Evolutionary conservation across 2,329 filamentous ascomycete species (phyloP), one percentile per base, ranked within the genome.

Genomic region (Apiospora arundinis): DNA sequence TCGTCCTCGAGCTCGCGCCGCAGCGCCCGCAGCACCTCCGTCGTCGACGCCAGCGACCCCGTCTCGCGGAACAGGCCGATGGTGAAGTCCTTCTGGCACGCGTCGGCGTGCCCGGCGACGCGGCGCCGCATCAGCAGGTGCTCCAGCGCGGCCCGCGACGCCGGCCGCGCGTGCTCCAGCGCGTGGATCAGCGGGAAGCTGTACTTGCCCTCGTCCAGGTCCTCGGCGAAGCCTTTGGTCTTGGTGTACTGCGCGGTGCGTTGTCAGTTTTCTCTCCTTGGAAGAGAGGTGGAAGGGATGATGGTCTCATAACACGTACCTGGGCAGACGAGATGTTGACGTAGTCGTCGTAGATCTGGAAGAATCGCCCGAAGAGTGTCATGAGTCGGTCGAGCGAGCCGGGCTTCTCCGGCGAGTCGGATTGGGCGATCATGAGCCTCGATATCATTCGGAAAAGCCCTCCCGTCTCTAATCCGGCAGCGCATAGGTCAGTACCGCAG

Each of bases 201-300:
- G 44, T 45, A 45, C 60, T 65, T 65, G 18, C 60, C 60, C 32
- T 65, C 60, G 60, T 65, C 60, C 18, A 65, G 60, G 32, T 37
- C 60, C 60, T 65, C 60, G 60, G 23, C 23, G 32, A 65, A 65
- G 23, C 60, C 60, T 40, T 65, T 65, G 12, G 23, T 21, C 25
- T 40, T 65, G 32, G 60, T 32, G 32, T 65, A 65, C 60, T 65
- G 60, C 44, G 44, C 7, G 44, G 44, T 45, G 44, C 9, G 44
- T 11, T 45, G 44, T 45, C 44, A 45, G 44, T 45, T 45, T 8
- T 12, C 44, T 18, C 3, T 45, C n/a, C n/a, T n/a, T 45, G 9
- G 44, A 45, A 45, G n/a, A n/a, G n/a, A n/a, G n/a, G n/a, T 40
- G 37, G 37, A 45, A 3, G 44, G 44, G 44, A 18, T 6, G 44